phyloP scores from a whole-genome alignment of 2,329 filamentous ascomycete species.

The Ophiosphaerella herpotricha region DNA sequence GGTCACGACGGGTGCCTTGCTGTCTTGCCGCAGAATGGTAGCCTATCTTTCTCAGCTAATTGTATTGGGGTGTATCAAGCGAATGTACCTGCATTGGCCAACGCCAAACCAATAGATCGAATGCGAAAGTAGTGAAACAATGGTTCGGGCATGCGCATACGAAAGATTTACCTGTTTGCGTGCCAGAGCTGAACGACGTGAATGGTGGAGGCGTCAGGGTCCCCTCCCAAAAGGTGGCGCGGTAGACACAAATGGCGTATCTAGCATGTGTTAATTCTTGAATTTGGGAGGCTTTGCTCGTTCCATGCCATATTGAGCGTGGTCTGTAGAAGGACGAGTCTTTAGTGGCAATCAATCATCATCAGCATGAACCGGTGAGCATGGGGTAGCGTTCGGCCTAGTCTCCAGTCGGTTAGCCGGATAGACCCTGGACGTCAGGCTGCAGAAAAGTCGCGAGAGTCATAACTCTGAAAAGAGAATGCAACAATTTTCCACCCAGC shows the following conservation, averaged over 20 bases:
- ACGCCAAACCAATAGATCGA: slow-evolving; percentile 5
- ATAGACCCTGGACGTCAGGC: slow-evolving; percentile 32
- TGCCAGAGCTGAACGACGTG: not conserved
- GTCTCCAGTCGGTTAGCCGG: slow-evolving; percentile 11
- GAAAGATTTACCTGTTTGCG: not conserved
- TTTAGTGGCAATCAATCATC: no score
- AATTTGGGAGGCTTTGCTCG: not conserved
- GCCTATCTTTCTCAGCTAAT: slow-evolving; percentile 7
- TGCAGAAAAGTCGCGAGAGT: slow-evolving; percentile 31
- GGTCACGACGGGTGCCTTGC: slow-evolving; percentile 13
- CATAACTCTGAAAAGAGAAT: slow-evolving; percentile 28
- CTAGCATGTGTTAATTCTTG: no score
- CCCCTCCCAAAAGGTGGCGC: slow-evolving; percentile 5
- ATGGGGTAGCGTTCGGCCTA: slow-evolving; percentile 1
- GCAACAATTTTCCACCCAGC: slow-evolving; percentile 26
- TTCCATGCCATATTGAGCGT: not conserved
- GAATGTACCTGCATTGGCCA: not conserved
- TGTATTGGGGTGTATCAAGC: slow-evolving; percentile 3
- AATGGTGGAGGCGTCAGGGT: slow-evolving; percentile 3
- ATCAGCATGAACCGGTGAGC: not conserved
- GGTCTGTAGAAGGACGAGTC: no score
- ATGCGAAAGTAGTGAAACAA: not conserved
- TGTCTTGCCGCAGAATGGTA: not conserved
- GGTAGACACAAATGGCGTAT: not conserved
- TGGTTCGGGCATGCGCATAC: no score